phyloP scores from a whole-genome alignment of 257 asterid species.

The Primulina huaijiensis region DNA sequence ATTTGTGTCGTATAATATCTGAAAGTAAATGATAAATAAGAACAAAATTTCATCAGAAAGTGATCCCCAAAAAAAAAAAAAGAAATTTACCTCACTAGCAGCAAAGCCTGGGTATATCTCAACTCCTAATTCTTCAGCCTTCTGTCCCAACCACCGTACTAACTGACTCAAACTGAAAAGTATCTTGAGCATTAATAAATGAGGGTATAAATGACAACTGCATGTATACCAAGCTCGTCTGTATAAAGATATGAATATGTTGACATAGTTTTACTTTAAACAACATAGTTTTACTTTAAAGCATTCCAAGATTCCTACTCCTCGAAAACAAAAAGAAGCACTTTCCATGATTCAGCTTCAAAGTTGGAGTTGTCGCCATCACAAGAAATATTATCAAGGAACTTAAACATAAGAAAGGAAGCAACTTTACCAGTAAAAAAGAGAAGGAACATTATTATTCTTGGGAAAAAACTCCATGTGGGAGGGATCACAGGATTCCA shows the following conservation, averaged over 20 bases:
- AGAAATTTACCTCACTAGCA: constrained; percentile 79
- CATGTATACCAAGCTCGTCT: constrained; percentile 4
- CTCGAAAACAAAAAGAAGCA: not conserved
- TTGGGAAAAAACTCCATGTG: not conserved
- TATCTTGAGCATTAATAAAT: constrained; percentile 27
- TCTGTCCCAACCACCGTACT: constrained; percentile 86
- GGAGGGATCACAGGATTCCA: not conserved
- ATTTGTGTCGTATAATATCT: constrained; percentile 63
- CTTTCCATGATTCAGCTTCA: not conserved
- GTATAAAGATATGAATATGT: not conserved
- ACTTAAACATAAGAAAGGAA: not conserved
- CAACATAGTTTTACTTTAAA: not conserved
- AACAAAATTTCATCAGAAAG: constrained; percentile 15
- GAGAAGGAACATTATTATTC: not conserved
- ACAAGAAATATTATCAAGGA: not conserved
- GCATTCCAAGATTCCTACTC: not conserved
- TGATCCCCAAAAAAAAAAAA: not conserved
- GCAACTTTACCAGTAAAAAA: not conserved
- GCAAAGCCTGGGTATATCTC: constrained; percentile 99
- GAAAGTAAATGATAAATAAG: constrained; percentile 30
- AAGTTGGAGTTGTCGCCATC: not conserved
- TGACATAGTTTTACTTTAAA: not conserved
- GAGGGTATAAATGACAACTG: constrained; percentile 10
- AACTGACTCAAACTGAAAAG: constrained; percentile 83
- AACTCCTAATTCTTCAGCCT: constrained; percentile 97